Evolutionary conservation across 345 rosid species (phyloP).

Genomic region (Eucalyptus marginata): DNA sequence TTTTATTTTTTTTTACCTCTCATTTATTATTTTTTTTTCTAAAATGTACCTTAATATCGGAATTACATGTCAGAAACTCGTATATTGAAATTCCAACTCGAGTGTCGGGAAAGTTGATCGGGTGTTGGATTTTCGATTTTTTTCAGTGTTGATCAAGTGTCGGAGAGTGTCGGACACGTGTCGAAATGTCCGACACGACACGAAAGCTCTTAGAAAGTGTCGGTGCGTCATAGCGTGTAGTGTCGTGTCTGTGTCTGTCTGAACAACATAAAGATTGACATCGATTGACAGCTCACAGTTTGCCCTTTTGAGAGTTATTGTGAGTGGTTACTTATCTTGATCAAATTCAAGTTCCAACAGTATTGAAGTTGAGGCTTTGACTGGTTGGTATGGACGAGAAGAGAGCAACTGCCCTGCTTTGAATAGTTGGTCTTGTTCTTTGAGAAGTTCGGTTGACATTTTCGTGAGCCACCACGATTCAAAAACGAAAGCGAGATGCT

Average conservation of each 20-base stretch:
- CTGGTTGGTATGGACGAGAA: neutral
- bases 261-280: neutral
- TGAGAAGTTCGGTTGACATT: neutral
- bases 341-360: neutral
- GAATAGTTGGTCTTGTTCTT: neutral
- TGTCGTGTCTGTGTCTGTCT: neutral
- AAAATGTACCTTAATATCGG: too few species aligned
- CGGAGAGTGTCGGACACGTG: too few species aligned
- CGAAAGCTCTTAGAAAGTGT: too few species aligned
- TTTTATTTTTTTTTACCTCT: too few species aligned
- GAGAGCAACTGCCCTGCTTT: neutral
- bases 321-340: neutral
- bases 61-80: too few species aligned
- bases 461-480: neutral
- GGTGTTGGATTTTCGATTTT: too few species aligned
- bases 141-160: too few species aligned
- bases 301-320: neutral
- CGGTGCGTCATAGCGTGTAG: too few species aligned
- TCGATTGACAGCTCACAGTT: neutral
- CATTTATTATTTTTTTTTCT: too few species aligned
- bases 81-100: too few species aligned
- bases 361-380: neutral
- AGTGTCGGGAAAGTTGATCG: fast-evolving
- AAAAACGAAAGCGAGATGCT: neutral
- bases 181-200: too few species aligned